Evolutionary conservation across 306 rosid species (phyloP).

Genomic region (Pueraria montana): DNA sequence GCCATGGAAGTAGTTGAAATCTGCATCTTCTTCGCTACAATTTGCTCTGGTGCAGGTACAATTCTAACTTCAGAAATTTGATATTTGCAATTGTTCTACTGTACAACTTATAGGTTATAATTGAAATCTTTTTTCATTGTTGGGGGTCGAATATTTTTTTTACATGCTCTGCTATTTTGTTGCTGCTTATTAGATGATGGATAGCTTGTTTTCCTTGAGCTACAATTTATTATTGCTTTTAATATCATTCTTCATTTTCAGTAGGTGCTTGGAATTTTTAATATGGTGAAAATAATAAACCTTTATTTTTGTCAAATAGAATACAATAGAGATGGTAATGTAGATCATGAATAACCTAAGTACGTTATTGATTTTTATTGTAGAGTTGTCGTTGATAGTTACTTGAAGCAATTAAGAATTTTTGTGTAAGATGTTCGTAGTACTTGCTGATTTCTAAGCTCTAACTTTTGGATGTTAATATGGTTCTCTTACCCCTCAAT

Average conservation of each 20-base stretch:
- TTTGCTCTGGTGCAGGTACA: slow-evolving; percentile 58
- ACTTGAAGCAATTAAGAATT: slow-evolving; percentile 11
- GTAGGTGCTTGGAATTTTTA: slow-evolving; percentile 15
- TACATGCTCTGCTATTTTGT: slow-evolving; percentile 9
- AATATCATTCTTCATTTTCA: slow-evolving; percentile 41
- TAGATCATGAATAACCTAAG: slow-evolving; percentile 1
- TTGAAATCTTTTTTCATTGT: slow-evolving; percentile 10
- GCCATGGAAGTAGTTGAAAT: slow-evolving; percentile 77
- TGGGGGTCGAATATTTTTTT: neutral
- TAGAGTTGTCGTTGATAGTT: slow-evolving; percentile 17
- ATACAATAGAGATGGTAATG: neutral
- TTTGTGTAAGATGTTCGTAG: neutral
- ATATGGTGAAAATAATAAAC: slow-evolving; percentile 7
- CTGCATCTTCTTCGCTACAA: slow-evolving; percentile 38
- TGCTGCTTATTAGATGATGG: slow-evolving; percentile 22
- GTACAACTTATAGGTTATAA: slow-evolving; percentile 32
- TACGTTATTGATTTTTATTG: neutral
- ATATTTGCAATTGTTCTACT: slow-evolving; percentile 25
- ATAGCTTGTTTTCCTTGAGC: slow-evolving; percentile 23
- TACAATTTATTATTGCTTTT: slow-evolving; percentile 23
- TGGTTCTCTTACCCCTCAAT: neutral
- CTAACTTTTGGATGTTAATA: slow-evolving; percentile 20
- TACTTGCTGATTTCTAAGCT: neutral
- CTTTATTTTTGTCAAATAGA: slow-evolving; percentile 22
- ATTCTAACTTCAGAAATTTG: slow-evolving; percentile 35